phyloP scores from a whole-genome alignment of 345 rosid genomes.

The Eucalyptus erythrocorys region DNA sequence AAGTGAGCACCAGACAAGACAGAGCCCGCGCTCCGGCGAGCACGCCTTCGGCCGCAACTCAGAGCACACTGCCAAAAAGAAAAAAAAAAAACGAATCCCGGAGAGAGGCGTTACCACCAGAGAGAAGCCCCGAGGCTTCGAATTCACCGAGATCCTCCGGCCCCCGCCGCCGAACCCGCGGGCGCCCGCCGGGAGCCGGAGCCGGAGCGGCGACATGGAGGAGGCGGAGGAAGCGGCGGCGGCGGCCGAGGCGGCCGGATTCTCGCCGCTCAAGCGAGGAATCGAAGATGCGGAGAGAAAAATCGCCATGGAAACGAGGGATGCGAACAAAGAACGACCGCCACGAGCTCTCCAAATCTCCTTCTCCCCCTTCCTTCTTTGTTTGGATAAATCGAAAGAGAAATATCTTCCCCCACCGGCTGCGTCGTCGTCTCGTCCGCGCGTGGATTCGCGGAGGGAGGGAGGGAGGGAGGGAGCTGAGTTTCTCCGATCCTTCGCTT shows the following conservation, averaged over 20 bases:
- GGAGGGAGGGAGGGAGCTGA: rapidly evolving
- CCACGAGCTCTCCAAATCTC: not conserved
- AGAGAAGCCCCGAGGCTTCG: not conserved
- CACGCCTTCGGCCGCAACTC: not conserved
- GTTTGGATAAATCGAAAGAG: not conserved
- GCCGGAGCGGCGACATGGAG: not conserved
- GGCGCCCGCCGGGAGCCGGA: not conserved
- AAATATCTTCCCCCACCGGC: not conserved
- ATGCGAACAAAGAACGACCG: not conserved
- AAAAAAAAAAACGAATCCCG: not conserved
- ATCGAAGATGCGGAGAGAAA: conserved; percentile 22
- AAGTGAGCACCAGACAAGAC: not conserved
- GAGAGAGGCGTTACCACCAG: not conserved
- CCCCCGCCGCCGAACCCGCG: not conserved
- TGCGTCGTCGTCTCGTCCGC: not conserved
- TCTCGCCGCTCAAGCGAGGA: not conserved
- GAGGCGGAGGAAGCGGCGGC: not conserved
- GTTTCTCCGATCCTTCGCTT: not conserved
- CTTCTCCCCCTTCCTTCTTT: not conserved
- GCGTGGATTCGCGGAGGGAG: not conserved
- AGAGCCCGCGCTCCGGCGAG: not conserved
- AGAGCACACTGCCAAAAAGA: not conserved
- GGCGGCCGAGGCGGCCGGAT: not conserved
- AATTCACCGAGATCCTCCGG: not conserved
- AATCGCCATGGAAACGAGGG: conserved; percentile 35